Evolutionary conservation across 2,329 filamentous ascomycete genomes (phyloP).

Genomic region (Alternaria sp.): DNA sequence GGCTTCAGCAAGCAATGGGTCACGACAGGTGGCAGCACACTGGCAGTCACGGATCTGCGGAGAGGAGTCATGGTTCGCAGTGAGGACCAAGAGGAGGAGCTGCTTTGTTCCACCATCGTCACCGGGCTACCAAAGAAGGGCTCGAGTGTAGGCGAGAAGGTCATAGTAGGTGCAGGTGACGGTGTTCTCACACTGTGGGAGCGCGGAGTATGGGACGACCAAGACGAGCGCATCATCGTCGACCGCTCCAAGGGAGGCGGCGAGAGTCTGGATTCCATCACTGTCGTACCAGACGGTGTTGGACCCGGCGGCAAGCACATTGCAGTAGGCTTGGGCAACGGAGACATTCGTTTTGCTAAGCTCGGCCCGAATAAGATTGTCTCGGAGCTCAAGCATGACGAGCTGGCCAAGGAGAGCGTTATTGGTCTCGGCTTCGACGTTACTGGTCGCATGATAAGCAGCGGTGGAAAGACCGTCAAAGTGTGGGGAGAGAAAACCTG

Average conservation of each 20-base stretch:
- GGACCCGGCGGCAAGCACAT: constrained; percentile 75
- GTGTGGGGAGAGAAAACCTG: constrained; percentile 83
- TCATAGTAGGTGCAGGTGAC: constrained; percentile 78
- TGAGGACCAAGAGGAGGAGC: constrained; percentile 93
- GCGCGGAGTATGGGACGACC: constrained; percentile 92
- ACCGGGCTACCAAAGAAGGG: constrained; percentile 76
- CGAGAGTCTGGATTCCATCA: constrained; percentile 83
- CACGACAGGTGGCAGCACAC: constrained; percentile 88
- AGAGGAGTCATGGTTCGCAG: constrained; percentile 86
- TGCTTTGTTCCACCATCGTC: constrained; percentile 83
- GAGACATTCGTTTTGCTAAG: constrained; percentile 78
- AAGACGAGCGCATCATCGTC: constrained; percentile 86
- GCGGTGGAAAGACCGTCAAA: constrained; percentile 85
- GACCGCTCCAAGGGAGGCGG: constrained; percentile 69
- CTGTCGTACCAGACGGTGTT: constrained; percentile 74
- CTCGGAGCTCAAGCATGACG: constrained; percentile 76
- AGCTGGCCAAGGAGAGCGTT: constrained; percentile 77
- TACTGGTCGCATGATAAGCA: constrained; percentile 85
- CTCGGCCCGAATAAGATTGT: constrained; percentile 77
- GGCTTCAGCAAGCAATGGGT: constrained; percentile 96
- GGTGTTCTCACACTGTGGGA: constrained; percentile 95
- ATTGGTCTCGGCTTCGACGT: constrained; percentile 85
- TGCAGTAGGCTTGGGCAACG: constrained; percentile 83
- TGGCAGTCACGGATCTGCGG: constrained; percentile 88
- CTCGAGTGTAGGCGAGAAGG: constrained; percentile 75